Percentiles rank a stretch among this genome's conserved stretches.
Evolutionary conservation across 1,284 basidiomycete species (phyloP).

Genomic region (Neotropicomus parvogracilis): DNA sequence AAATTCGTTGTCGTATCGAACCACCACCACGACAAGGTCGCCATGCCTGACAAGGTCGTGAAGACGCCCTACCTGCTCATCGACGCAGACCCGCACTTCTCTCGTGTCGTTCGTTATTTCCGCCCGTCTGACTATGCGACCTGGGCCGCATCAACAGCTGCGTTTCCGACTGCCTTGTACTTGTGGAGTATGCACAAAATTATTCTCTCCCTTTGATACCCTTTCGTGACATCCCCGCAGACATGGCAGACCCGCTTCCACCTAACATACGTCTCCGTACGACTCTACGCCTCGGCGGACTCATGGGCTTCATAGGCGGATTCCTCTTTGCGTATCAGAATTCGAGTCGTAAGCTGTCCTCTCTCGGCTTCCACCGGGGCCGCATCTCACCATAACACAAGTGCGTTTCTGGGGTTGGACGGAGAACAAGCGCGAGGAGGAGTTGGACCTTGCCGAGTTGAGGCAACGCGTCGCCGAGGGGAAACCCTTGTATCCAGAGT

Average conservation of each 20-base stretch:
- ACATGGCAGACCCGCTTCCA: conserved; percentile 44
- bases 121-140: conserved; percentile 83
- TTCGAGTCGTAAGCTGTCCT: conserved; percentile 67
- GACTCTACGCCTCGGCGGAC: conserved; percentile 32
- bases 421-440: conserved; percentile 85
- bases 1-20: not conserved
- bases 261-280: conserved; percentile 33
- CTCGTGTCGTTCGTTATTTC: conserved; percentile 87
- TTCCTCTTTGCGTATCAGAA: conserved; percentile 94
- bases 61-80: conserved; percentile 79
- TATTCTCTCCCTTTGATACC: conserved; percentile 1
- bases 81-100: conserved; percentile 90
- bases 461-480: conserved; percentile 68
- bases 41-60: conserved; percentile 71
- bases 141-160: conserved; percentile 81
- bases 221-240: conserved; percentile 28
- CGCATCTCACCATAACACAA: conserved; percentile 18
- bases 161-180: conserved; percentile 73
- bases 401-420: conserved; percentile 97
- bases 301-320: conserved; percentile 79
- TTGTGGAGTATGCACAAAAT: conserved; percentile 57
- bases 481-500: conserved; percentile 82
- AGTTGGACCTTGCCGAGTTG: conserved; percentile 74
- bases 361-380: conserved; percentile 9
- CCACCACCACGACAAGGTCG: conserved; percentile 10